Conservation (phyloP, 1,284 basidiomycete genomes). For the Leccinum fallax region DNA sequence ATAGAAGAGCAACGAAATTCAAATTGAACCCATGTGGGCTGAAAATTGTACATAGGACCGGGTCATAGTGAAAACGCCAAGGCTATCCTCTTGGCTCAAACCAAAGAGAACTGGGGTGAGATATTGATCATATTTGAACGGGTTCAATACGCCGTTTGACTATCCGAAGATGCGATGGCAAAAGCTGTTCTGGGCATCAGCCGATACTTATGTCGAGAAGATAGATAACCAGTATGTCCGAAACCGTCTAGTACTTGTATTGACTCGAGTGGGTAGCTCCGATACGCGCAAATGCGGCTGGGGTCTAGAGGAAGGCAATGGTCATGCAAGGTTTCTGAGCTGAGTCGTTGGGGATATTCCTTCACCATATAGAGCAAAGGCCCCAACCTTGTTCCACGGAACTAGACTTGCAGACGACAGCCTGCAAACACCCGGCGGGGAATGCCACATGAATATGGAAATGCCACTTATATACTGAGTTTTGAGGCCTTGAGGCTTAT, state of each 20-base stretch:
- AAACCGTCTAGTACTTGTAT: constrained; percentile 5
- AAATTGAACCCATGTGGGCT: constrained; percentile 11
- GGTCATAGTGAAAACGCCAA: background rate
- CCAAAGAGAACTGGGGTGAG: background rate
- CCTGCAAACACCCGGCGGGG: background rate
- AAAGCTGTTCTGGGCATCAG: constrained; percentile 1
- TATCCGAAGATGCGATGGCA: constrained; percentile 1
- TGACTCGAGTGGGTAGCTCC: background rate
- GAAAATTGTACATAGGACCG: background rate
- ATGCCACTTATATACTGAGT: background rate
- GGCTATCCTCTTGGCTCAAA: background rate
- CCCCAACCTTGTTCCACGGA: constrained; percentile 5
- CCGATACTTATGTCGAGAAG: background rate
- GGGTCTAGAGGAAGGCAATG: background rate
- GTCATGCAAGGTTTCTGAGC: constrained; percentile 6
- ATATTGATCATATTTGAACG: background rate
- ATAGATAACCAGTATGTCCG: constrained; percentile 1
- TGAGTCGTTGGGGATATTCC: constrained; percentile 1
- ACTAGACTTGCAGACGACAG: background rate
- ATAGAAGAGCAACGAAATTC: constrained; percentile 1
- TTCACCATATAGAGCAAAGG: constrained; percentile 10
- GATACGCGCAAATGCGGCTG: background rate
- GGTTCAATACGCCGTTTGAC: background rate
- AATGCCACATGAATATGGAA: constrained; percentile 10
- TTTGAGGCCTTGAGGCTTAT: background rate